These are phyloP conservation scores for Pythium graminicola DNA, from an alignment of 352 stramenopile genomes.

Conservation along the genomic window DNA sequence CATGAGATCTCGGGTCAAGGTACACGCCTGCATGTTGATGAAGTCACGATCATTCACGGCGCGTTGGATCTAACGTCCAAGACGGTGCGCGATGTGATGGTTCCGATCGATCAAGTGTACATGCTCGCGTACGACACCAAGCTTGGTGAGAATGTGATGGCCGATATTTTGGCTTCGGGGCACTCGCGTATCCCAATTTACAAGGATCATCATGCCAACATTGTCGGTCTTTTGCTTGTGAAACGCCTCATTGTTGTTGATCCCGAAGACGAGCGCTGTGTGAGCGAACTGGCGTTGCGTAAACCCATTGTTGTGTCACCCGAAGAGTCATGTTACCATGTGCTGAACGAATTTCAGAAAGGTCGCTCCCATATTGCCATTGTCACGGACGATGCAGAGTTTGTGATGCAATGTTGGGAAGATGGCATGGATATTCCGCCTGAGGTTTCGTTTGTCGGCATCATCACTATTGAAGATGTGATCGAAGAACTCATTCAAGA, in stretches of 20 bases:
- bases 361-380: constrained; percentile 78
- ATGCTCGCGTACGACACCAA: constrained; percentile 78
- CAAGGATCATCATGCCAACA: constrained; percentile 51
- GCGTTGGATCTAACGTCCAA: constrained; percentile 85
- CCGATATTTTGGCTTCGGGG: constrained; percentile 77
- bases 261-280: constrained; percentile 64
- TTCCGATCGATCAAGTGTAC: constrained; percentile 80
- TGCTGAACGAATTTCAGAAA: constrained; percentile 91
- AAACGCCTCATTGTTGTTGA: constrained; percentile 89
- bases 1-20: constrained; percentile 31
- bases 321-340: constrained; percentile 72
- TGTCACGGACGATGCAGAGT: constrained; percentile 46
- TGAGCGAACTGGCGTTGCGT: constrained; percentile 56
- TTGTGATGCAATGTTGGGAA: constrained; percentile 53
- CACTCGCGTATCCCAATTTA: constrained; percentile 90
- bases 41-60: constrained; percentile 84
- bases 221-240: constrained; percentile 83
- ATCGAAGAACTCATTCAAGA: constrained; percentile 88
- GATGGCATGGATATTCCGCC: constrained; percentile 31
- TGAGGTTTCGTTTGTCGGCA: constrained; percentile 70
- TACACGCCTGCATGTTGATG: constrained; percentile 60
- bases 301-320: constrained; percentile 80
- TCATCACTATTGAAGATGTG: constrained; percentile 91
- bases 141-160: constrained; percentile 66
- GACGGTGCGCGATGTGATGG: constrained; percentile 84